phyloP scores from a whole-genome alignment of 2,329 filamentous ascomycete species.

The Aspergillus sp. region DNA sequence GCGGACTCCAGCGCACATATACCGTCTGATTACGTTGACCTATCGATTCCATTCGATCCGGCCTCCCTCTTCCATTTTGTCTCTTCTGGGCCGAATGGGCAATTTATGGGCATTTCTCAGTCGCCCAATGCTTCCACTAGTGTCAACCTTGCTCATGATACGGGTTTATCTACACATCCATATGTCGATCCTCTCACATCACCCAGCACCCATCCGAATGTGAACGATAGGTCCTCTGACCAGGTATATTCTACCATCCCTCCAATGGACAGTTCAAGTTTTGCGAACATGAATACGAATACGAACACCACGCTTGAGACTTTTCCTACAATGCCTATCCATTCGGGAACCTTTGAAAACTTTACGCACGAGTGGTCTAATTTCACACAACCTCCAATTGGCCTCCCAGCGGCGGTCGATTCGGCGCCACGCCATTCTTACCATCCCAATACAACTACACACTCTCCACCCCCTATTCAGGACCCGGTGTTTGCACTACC shows the following conservation, averaged over 20 bases:
- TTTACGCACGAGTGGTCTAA: neutral
- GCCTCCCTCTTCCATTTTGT: neutral
- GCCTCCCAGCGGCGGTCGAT: neutral
- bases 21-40: neutral
- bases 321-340: neutral
- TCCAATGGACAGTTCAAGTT: neutral
- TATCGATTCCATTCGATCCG: neutral
- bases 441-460: neutral
- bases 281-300: neutral
- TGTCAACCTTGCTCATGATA: neutral
- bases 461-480: neutral
- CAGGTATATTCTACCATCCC: neutral
- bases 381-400: neutral
- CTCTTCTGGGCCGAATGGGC: neutral
- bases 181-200: neutral
- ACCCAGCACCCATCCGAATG: too few species aligned
- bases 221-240: neutral
- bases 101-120: neutral
- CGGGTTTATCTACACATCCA: neutral
- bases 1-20: neutral
- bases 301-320: neutral
- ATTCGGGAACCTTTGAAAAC: neutral
- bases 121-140: neutral
- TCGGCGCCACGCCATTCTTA: neutral
- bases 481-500: neutral